Evolutionary conservation across 2,329 filamentous ascomycete genomes (phyloP).

Genomic region (Ceratocystis colombiana): DNA sequence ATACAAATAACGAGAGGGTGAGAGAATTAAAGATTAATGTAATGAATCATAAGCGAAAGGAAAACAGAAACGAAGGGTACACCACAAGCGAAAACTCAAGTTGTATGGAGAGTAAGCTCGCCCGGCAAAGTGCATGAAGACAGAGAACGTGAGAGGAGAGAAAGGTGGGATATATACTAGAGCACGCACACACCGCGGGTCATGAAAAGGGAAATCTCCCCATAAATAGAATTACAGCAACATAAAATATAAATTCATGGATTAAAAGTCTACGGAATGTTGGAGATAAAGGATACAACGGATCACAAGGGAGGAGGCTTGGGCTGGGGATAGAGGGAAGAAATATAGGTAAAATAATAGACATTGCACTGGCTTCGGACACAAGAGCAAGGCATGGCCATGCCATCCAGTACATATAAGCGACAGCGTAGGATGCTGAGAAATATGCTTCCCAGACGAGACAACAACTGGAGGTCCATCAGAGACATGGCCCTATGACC

Average conservation of each 20-base stretch:
- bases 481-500: neutral
- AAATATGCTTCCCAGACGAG: neutral
- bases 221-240: no score
- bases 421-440: neutral
- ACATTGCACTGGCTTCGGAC: neutral
- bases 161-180: neutral
- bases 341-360: neutral
- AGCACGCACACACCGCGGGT: neutral
- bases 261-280: no score
- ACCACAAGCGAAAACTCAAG: no score
- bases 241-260: no score
- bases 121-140: neutral
- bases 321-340: neutral
- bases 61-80: neutral
- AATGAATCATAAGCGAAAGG: neutral
- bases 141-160: neutral
- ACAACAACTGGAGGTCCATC: neutral
- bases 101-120: no score
- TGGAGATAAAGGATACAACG: no score
- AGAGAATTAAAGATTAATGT: constrained; percentile 6
- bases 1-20: neutral
- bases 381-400: neutral
- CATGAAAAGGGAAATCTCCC: neutral
- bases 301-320: no score
- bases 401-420: neutral